Base-by-base conservation (phyloP, 148 eudicot species). In the Amaranthus cruentus region DNA sequence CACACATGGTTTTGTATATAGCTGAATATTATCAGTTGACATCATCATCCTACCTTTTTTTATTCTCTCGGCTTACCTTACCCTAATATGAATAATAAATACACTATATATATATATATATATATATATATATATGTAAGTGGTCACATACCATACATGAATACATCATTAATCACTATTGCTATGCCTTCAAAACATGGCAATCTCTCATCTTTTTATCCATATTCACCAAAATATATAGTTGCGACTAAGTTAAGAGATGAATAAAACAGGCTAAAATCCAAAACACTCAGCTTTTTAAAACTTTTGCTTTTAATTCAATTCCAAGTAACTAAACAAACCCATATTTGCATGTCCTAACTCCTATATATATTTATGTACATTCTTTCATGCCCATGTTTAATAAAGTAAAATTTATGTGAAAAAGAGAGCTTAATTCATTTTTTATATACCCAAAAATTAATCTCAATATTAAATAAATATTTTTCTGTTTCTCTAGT, bases 221-320 rank as follows among this genome's bases (percentile, higher is more conserved):
- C 79, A 47, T 64, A 68, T 52, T 66, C 73, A 68, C 68, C 75
- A 52, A 66, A 59, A 66, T 70, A 64, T 47, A 28, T 56, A 60
- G 80, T 85, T 64, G 63, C 81, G 75, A 74, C 71, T 46, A 80
- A 82, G 87, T 75, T 60, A 85, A 77, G 83, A 62, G 74, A 77
- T 62, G 14, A 79, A 7, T 0, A 38, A 68, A 71, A 38, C 42
- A 15, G 6, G 7, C 43, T 59, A 67, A 44, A 73, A 72, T 47
- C 49, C 51, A 46, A 55, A 51, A 11, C 28, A 28, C 38, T 28
- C 38, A 28, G 1, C 38, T 28, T 28, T 11, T 2, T 52, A 61
- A 76, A 5, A 4, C 60, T 43, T 47, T 73, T 78, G 81, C 80
- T 88, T 84, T 28, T 63, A 55, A 58, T 73, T 80, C 62, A 61